Percentiles rank a stretch among this genome's conserved stretches.
Conservation (phyloP, 2,329 filamentous ascomycete genomes). For the Chrysoporthe deuterocubensis region DNA sequence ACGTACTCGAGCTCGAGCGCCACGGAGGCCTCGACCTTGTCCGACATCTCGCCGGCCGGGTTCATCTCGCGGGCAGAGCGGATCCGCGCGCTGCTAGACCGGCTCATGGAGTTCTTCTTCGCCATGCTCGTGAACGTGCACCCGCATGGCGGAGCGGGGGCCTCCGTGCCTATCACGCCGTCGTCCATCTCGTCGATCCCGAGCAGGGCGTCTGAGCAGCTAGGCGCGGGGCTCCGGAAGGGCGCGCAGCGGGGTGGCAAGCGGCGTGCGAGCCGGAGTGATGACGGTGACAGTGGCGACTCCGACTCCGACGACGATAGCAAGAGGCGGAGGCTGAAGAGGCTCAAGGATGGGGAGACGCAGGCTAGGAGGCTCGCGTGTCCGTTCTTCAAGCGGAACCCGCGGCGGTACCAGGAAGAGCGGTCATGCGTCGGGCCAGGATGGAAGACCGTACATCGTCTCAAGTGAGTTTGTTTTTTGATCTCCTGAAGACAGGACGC, state of each 20-base stretch:
- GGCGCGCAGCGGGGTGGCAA: constrained; percentile 8
- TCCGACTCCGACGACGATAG: constrained; percentile 1
- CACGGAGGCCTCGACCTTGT: not conserved
- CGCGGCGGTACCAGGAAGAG: constrained; percentile 22
- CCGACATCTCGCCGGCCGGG: not conserved
- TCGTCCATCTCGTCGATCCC: not conserved
- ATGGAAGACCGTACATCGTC: constrained; percentile 27
- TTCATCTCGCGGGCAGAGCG: constrained; percentile 17
- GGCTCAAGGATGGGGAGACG: constrained; percentile 12
- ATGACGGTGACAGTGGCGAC: constrained; percentile 6
- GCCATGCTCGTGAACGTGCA: constrained; percentile 10
- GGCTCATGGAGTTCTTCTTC: constrained; percentile 28
- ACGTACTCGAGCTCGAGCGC: not conserved
- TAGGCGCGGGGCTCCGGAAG: not conserved
- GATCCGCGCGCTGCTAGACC: constrained; percentile 24
- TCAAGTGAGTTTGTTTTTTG: constrained; percentile 21
- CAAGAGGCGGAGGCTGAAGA: constrained; percentile 15
- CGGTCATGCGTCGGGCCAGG: constrained; percentile 29
- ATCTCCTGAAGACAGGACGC: not conserved
- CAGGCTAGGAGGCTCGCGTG: constrained; percentile 28
- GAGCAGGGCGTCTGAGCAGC: not conserved
- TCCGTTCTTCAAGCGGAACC: constrained; percentile 31
- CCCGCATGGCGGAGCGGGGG: not conserved
- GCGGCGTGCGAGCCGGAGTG: constrained; percentile 9
- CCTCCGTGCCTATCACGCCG: not conserved